These are phyloP conservation scores for Cercophora newfieldiana DNA, from an alignment of 495 filamentous ascomycete genomes.

Conservation along the genomic window DNA sequence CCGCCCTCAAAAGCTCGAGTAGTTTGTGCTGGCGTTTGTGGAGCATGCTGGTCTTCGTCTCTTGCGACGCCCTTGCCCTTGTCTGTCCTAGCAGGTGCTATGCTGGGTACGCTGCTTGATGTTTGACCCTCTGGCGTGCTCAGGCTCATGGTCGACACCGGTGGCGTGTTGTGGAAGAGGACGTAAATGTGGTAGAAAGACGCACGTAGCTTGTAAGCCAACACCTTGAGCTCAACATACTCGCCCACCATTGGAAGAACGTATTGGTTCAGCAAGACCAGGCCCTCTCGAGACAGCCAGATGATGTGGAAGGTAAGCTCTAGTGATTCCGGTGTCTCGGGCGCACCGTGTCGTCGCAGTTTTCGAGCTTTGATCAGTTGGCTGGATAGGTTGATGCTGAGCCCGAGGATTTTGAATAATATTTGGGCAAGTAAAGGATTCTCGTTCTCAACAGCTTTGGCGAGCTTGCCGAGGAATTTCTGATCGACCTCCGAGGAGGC, in stretches of 20 bases:
- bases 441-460: slow-evolving; percentile 67
- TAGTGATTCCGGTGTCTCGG: slow-evolving; percentile 75
- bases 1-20: slow-evolving; percentile 49
- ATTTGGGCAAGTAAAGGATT: slow-evolving; percentile 75
- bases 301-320: slow-evolving; percentile 90
- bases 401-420: slow-evolving; percentile 86
- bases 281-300: slow-evolving; percentile 91
- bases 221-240: slow-evolving; percentile 76
- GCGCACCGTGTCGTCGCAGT: slow-evolving; percentile 78
- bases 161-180: slow-evolving; percentile 79
- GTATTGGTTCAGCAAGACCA: slow-evolving; percentile 81
- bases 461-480: slow-evolving; percentile 88
- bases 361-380: slow-evolving; percentile 82
- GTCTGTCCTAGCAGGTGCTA: slow-evolving; percentile 34
- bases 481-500: slow-evolving; percentile 95
- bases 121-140: slow-evolving; percentile 34
- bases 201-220: slow-evolving; percentile 87
- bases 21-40: slow-evolving; percentile 40
- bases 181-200: slow-evolving; percentile 97
- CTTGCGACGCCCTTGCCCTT: slow-evolving; percentile 49
- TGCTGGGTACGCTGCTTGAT: slow-evolving; percentile 27
- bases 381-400: slow-evolving; percentile 83
- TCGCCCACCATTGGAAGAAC: slow-evolving; percentile 75
- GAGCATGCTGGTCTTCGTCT: slow-evolving; percentile 27
- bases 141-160: slow-evolving; percentile 42